A percentile compares a stretch with the other conserved stretches of the same genome.
Evolutionary conservation across 2,329 filamentous ascomycete genomes (phyloP).

Genomic region (Myriosclerotinia scirpicola): DNA sequence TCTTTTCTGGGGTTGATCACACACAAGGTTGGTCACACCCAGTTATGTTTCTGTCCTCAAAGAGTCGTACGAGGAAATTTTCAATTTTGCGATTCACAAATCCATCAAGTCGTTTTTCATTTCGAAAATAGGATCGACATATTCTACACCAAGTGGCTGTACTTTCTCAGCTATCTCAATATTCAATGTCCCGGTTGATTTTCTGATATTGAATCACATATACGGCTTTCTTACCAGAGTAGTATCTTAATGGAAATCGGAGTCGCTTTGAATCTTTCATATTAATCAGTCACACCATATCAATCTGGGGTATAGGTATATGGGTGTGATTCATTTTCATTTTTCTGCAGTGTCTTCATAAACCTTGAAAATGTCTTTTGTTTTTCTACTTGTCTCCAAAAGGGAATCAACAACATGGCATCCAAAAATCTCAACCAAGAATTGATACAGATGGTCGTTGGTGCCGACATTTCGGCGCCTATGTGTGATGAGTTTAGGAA

Average conservation of each 20-base stretch:
- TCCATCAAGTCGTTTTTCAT: constrained; percentile 1
- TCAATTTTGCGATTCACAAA: constrained; percentile 2
- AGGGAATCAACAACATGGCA: constrained; percentile 17
- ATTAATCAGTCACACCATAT: constrained; percentile 1
- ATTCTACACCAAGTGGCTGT: constrained; percentile 17
- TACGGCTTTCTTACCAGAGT: not conserved
- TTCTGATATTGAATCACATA: not conserved
- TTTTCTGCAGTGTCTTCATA: constrained; percentile 5
- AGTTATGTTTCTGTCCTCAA: constrained; percentile 9
- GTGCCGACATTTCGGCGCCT: constrained; percentile 25
- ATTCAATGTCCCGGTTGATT: not conserved
- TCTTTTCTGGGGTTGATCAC: not conserved
- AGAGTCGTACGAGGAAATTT: constrained; percentile 3
- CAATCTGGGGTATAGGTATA: not conserved
- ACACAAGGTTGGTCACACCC: constrained; percentile 10
- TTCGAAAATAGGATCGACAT: constrained; percentile 12
- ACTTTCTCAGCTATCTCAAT: not conserved
- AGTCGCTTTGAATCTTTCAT: not conserved
- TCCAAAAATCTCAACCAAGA: constrained; percentile 12
- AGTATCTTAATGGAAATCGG: not conserved
- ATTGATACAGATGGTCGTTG: constrained; percentile 42
- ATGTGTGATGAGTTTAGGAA: constrained; percentile 31
- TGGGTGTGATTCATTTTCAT: constrained; percentile 10
- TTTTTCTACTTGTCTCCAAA: constrained; percentile 13
- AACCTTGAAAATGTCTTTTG: constrained; percentile 18